Evolutionary conservation across 2,329 filamentous ascomycete species (phyloP), one percentile per base, ranked within the genome.

Genomic region (Ophiostoma ips): DNA sequence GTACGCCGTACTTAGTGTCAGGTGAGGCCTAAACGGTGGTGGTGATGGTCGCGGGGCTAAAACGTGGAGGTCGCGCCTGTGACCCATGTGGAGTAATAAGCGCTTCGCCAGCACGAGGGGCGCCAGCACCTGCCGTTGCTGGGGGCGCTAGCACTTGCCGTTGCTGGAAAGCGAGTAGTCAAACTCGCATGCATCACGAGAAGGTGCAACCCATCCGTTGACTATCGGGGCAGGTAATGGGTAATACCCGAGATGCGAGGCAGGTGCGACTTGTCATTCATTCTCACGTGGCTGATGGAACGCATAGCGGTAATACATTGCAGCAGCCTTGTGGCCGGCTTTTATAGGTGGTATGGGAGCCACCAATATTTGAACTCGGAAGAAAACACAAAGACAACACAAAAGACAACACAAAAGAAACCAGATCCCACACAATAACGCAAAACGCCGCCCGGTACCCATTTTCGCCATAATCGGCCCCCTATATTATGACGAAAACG

Each of bases 401-500:
- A 34, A 12, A 34, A 15, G 10, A 11, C 10, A 40, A 40, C 16
- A 40, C 24, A 28, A 28, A 28, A 4, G 24, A 4, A 4, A 28
- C 8, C 24, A 4, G 24, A 28, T n/a, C n/a, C n/a, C n/a, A n/a
- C n/a, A n/a, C n/a, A n/a, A n/a, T n/a, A n/a, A n/a, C n/a, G n/a
- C n/a, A n/a, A n/a, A n/a, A n/a, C n/a, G n/a, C n/a, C n/a, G n/a
- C n/a, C n/a, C n/a, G n/a, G n/a, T n/a, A n/a, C n/a, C n/a, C n/a
- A n/a, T n/a, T n/a, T n/a, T n/a, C 24, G 24, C 24, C 31, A 15
- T 37, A 18, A 40, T 21, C 18, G 37, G 7, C 13, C 44, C 28
- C 43, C 68, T 63, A 61, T 31, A 66, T 64, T 51, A 72, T 60
- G 30, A 76, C 62, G 57, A 76, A 77, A 21, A 69, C 61, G 30